Conservation (phyloP, 2,329 filamentous ascomycete species). For the Xylariaceae sp. region DNA sequence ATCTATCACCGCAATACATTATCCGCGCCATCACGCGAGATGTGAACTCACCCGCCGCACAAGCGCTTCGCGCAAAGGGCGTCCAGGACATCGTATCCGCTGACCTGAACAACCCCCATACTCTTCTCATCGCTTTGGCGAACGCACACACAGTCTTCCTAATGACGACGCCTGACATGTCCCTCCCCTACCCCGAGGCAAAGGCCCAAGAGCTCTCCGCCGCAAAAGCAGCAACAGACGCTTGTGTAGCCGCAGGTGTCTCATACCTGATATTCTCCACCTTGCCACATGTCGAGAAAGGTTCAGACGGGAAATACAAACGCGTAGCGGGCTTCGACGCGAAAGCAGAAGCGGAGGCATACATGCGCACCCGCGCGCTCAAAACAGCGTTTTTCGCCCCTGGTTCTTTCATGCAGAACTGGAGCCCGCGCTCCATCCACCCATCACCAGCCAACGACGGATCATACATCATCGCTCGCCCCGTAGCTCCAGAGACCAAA, state of each 20-base stretch:
- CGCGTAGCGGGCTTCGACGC: slow-evolving; percentile 39
- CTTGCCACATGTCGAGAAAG: slow-evolving; percentile 30
- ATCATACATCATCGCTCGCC: slow-evolving; percentile 26
- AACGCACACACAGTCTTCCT: slow-evolving; percentile 48
- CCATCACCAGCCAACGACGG: slow-evolving; percentile 24
- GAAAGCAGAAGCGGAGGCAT: slow-evolving; percentile 39
- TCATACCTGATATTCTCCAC: slow-evolving; percentile 42
- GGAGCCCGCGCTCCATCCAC: slow-evolving; percentile 24
- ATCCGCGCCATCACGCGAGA: slow-evolving; percentile 53
- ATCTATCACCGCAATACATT: slow-evolving; percentile 44
- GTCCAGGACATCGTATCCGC: slow-evolving; percentile 37
- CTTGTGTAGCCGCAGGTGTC: slow-evolving; percentile 34
- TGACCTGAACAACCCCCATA: slow-evolving; percentile 38
- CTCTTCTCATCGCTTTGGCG: slow-evolving; percentile 39
- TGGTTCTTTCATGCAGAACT: slow-evolving; percentile 44
- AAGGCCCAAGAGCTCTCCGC: slow-evolving; percentile 30
- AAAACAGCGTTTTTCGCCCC: slow-evolving; percentile 40
- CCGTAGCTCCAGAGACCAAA: slow-evolving; percentile 28
- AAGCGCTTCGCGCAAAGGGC: slow-evolving; percentile 23
- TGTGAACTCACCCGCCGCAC: slow-evolving; percentile 32
- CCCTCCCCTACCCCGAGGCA: slow-evolving; percentile 33
- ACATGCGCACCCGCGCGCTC: slow-evolving; percentile 35
- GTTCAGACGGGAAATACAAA: slow-evolving; percentile 34
- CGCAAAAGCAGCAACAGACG: slow-evolving; percentile 37
- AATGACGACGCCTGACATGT: slow-evolving; percentile 41